Evolutionary conservation across 2,329 filamentous ascomycete genomes (phyloP), one percentile per base, ranked within the genome.

Genomic region (Raffaelea arxii): DNA sequence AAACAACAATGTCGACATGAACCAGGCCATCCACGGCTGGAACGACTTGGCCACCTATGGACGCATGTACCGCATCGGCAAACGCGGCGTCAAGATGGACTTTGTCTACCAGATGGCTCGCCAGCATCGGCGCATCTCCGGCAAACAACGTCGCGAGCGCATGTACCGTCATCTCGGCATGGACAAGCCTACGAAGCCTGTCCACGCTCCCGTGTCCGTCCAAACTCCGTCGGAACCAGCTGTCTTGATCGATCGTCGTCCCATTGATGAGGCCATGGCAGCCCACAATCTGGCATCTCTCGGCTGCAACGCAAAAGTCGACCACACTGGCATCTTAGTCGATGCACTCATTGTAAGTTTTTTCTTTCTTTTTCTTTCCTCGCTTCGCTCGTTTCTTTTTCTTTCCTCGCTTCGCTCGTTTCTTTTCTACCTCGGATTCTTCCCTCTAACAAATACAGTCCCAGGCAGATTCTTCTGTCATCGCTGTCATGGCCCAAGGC

Each of bases 1-100:
- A 19, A 25, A 39, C 41, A 64, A 65, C 37, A 72, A 70, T 24
- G 80, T 82, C 67, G 73, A 72, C 46, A 75, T 80, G 18, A 6
- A 21, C 5, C 18, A 16, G 6, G 6, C 11, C 5, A 18, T 7
- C 23, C 22, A 23, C n/a, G 72, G 71, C 25, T 80, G 82, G 68
- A 74, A 72, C 46, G 75, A 81, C 48, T 62, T 74, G 9, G 68
- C 71, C 47, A 74, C 76, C 16, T 82, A 78, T 57, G 84, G 83
- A n/a, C 73, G 76, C 24, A 67, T 78, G 21, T 82, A 82, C 60
- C 77, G 77, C 49, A 64, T 89, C 46, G 73, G 77, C 1, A 79
- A 79, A 50, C 71, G 71, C 56, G 80, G 80, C 30, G 71, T 89
- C 54, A 75, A 84, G 56, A 69, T 81, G 12, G 81, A 88, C 58